Conservation (phyloP, 352 stramenopile species). For the Pythium graminicola region DNA sequence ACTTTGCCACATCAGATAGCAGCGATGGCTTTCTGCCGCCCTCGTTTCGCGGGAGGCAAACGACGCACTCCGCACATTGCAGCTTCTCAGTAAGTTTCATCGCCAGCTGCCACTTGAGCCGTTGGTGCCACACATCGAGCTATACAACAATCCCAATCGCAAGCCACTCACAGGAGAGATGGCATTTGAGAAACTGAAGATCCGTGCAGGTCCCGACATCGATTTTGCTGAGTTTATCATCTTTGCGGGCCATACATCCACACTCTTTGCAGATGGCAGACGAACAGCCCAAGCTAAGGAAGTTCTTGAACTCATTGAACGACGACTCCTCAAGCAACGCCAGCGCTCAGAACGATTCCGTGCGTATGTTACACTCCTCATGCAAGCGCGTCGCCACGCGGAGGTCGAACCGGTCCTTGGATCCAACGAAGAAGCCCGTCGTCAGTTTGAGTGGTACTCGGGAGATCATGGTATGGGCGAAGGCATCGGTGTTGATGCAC, state of each 20-base stretch:
- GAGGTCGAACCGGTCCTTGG: not conserved
- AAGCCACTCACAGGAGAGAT: not conserved
- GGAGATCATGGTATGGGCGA: slow-evolving; percentile 1
- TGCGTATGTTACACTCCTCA: not conserved
- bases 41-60: not conserved
- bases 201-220: not conserved
- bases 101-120: slow-evolving; percentile 1
- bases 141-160: slow-evolving; percentile 2
- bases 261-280: not conserved
- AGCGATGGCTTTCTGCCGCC: not conserved
- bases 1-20: not conserved
- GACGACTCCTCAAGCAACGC: slow-evolving; percentile 7
- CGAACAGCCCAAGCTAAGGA: slow-evolving; percentile 6
- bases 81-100: slow-evolving; percentile 10
- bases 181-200: slow-evolving; percentile 6
- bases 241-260: not conserved
- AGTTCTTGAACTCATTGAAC: slow-evolving; percentile 4
- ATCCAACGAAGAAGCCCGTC: not conserved
- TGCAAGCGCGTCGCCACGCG: not conserved
- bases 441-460: slow-evolving; percentile 14
- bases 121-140: not conserved
- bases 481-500: not conserved
- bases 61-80: not conserved
- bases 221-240: slow-evolving; percentile 6
- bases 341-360: not conserved